Conservation (phyloP, 192 early-diverging fungal genomes). For the Piromyces sp. region DNA sequence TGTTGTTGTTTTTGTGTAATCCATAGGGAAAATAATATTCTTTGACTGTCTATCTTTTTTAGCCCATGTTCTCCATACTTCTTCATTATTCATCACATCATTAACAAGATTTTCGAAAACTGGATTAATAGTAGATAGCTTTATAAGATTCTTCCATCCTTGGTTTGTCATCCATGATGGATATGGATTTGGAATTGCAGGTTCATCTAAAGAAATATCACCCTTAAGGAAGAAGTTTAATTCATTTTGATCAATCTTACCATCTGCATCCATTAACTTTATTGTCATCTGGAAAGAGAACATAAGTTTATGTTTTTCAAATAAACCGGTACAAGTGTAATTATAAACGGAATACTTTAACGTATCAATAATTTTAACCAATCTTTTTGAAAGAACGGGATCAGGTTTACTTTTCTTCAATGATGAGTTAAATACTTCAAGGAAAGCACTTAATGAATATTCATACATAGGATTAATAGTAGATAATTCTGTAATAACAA, state of each 20-base stretch:
- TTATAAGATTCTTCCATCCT: constrained; percentile 37
- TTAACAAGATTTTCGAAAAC: constrained; percentile 19
- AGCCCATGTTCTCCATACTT: constrained; percentile 25
- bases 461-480: constrained; percentile 51
- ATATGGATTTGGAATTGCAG: constrained; percentile 25
- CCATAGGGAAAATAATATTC: constrained; percentile 25
- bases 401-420: constrained; percentile 36
- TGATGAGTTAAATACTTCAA: constrained; percentile 33
- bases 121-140: constrained; percentile 20
- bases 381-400: constrained; percentile 24
- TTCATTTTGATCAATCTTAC: constrained; percentile 25
- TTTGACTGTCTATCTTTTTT: constrained; percentile 5
- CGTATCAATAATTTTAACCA: constrained; percentile 35
- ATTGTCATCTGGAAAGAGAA: constrained; percentile 48
- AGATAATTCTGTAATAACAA: constrained; percentile 33
- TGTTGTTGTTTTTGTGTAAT: constrained; percentile 24
- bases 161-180: constrained; percentile 31
- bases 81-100: constrained; percentile 23
- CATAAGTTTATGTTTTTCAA: constrained; percentile 46
- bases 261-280: constrained; percentile 36
- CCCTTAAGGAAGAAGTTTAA: constrained; percentile 46
- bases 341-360: constrained; percentile 44
- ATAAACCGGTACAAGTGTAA: constrained; percentile 40
- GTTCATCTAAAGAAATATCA: constrained; percentile 35
- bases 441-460: constrained; percentile 32